Base-by-base conservation (phyloP, 768 basidiomycete genomes). In the Leccinellum albellum region DNA sequence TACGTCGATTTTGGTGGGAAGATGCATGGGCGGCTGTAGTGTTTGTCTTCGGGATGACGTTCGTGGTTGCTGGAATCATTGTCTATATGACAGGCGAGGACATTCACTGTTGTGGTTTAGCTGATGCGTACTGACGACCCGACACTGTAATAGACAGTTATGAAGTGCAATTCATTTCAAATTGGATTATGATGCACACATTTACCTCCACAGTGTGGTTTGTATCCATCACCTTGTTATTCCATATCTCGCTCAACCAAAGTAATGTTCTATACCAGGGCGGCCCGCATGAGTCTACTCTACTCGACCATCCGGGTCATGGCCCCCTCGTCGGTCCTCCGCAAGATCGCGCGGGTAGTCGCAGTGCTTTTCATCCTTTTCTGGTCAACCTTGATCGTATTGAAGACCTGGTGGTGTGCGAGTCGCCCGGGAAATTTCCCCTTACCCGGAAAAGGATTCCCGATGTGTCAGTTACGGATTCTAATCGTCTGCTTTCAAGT, bases 1-100 rank as follows among this genome's bases (percentile, higher is more conserved):
- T 65, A 50, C 61, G 45, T 40, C 20, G 61, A 31, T 58, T 66
- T 32, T 66, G 66, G 64, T 67, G 67, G 67, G 67, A 69, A 54
- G 66, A 66, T 42, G 9, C 26, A 3, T 69, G 67, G 64, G 61
- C 67, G 15, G 54, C 20, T 5, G 48, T 50, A 14, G 48, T 28
- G 29, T n/a, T 50, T 6, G n/a, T 50, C 48, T 31, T n/a, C 3
- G 48, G 29, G 29, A 50, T 21, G n/a, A 29, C n/a, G 24, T 48
- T 48, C 8, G 10, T 29, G 3, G 21, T 48, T 20, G 5, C 9
- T 17, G 17, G n/a, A 48, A 4, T 20, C 24, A 17, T 48, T 17
- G 23, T 2, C 12, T 17, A 17, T 20, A 10, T 10, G 21, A 48
- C 47, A 17, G 47, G 47, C n/a, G 29, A 28, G 47, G 29, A 8